These are phyloP conservation scores for Diutina catenulata DNA, from an alignment of 1,139 yeast genomes.

Conservation along the genomic window DNA sequence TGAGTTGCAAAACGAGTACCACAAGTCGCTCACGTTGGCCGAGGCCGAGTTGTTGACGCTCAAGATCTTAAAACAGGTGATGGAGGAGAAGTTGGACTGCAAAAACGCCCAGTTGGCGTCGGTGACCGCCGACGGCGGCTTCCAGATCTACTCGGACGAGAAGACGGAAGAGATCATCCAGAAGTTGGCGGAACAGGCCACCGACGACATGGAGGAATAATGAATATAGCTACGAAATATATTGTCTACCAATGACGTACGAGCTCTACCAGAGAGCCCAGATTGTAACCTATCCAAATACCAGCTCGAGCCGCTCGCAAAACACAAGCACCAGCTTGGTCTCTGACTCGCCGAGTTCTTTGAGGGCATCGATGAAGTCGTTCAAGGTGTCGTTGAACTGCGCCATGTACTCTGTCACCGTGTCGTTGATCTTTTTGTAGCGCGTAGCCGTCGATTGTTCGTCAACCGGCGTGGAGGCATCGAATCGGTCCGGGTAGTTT, in stretches of 20 bases:
- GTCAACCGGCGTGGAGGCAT: too few relatives aligned
- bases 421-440: not conserved
- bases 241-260: too few relatives aligned
- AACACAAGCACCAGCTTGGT: slow-evolving; percentile 1
- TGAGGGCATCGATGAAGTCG: not conserved
- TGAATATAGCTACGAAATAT: not conserved
- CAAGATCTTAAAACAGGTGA: slow-evolving; percentile 90
- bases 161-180: slow-evolving; percentile 74
- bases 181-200: slow-evolving; percentile 48
- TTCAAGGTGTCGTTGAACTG: not conserved
- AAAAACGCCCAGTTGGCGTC: slow-evolving; percentile 93
- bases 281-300: too few relatives aligned
- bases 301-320: not conserved
- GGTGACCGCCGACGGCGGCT: slow-evolving; percentile 80
- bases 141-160: slow-evolving; percentile 74
- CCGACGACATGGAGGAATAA: slow-evolving; percentile 26
- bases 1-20: slow-evolving; percentile 94
- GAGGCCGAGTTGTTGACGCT: slow-evolving; percentile 89
- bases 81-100: slow-evolving; percentile 97
- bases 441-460: too few relatives aligned
- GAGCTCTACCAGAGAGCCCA: too few relatives aligned
- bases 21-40: slow-evolving; percentile 80
- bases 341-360: not conserved
- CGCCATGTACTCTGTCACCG: not conserved
- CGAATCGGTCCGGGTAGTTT: too few relatives aligned